Conservation (phyloP, 2,329 filamentous ascomycete species). For the Neopestalotiopsis rosae region DNA sequence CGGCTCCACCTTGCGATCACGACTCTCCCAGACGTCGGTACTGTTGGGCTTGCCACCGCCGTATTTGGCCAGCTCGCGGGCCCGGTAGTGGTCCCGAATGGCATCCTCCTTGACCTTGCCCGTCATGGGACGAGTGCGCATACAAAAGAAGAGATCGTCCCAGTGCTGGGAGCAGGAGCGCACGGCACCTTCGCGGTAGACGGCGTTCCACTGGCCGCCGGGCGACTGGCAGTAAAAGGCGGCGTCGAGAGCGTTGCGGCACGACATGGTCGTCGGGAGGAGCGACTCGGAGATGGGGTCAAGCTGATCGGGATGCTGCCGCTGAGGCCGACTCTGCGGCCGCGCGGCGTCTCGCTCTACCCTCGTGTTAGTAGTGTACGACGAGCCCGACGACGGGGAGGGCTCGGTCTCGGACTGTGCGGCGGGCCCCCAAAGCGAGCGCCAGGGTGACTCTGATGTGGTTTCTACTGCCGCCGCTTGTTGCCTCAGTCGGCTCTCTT, state of each 20-base stretch:
- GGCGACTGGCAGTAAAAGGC: slow-evolving; percentile 94
- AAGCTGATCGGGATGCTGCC: slow-evolving; percentile 26
- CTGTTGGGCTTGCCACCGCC: slow-evolving; percentile 70
- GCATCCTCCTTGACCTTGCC: slow-evolving; percentile 64
- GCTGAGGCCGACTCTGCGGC: neutral
- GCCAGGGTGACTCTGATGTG: slow-evolving; percentile 26
- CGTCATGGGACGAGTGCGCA: slow-evolving; percentile 74
- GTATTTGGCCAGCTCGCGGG: slow-evolving; percentile 70
- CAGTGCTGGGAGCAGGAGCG: slow-evolving; percentile 83
- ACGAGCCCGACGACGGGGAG: slow-evolving; percentile 34
- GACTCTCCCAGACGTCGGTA: slow-evolving; percentile 87
- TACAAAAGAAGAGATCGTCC: slow-evolving; percentile 98
- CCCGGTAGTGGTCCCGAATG: slow-evolving; percentile 71
- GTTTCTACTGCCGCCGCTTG: slow-evolving; percentile 2
- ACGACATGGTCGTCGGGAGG: slow-evolving; percentile 84
- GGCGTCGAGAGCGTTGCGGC: slow-evolving; percentile 86
- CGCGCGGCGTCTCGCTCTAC: slow-evolving; percentile 7
- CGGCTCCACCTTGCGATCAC: slow-evolving; percentile 63
- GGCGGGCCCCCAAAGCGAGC: slow-evolving; percentile 37
- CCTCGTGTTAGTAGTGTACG: slow-evolving; percentile 20
- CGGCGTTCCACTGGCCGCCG: slow-evolving; percentile 87
- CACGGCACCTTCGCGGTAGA: slow-evolving; percentile 85
- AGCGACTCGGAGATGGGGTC: slow-evolving; percentile 68
- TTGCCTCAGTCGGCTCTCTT: neutral
- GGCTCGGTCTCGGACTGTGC: slow-evolving; percentile 22